phyloP scores from a whole-genome alignment of 345 rosid genomes.

The Tarenaya hassleriana region DNA sequence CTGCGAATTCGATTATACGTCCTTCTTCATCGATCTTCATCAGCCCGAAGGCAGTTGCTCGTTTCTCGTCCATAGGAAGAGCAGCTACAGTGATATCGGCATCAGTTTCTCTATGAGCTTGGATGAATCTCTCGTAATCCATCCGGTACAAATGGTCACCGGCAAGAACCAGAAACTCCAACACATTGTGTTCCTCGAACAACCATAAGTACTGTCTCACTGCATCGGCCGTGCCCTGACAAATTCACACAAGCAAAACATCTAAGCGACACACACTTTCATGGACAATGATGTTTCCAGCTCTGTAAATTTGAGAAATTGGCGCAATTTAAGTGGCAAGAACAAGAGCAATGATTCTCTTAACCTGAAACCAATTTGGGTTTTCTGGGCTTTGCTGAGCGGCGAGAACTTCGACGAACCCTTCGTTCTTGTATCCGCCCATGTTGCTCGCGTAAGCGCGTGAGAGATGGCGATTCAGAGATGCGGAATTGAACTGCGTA shows the following conservation, averaged over 20 bases:
- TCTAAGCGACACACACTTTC: background rate
- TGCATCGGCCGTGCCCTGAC: constrained; percentile 95
- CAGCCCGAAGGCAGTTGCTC: constrained; percentile 87
- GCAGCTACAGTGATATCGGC: constrained; percentile 99
- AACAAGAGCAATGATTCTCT: background rate
- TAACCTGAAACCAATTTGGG: constrained; percentile 96
- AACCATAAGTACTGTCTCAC: constrained; percentile 95
- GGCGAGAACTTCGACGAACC: constrained; percentile 98
- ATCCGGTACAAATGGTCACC: constrained; percentile 95
- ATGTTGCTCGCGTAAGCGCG: constrained; percentile 93
- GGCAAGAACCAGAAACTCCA: constrained; percentile 90
- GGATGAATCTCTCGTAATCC: constrained; percentile 96
- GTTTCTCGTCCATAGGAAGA: constrained; percentile 88
- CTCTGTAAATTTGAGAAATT: background rate
- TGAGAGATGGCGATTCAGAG: constrained; percentile 89
- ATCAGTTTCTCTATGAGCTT: constrained; percentile 92
- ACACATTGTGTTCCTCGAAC: constrained; percentile 92
- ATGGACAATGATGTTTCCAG: no score
- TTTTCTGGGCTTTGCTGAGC: constrained; percentile 99
- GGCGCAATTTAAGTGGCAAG: no score
- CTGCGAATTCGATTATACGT: constrained; percentile 82
- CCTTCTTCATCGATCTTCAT: constrained; percentile 99
- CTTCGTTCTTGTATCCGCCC: constrained; percentile 98
- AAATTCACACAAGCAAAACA: background rate
- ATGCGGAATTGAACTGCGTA: constrained; percentile 94